These are phyloP conservation scores for Backusella macrospora DNA, from an alignment of 192 early-diverging fungal genomes.

Conservation along the genomic window DNA sequence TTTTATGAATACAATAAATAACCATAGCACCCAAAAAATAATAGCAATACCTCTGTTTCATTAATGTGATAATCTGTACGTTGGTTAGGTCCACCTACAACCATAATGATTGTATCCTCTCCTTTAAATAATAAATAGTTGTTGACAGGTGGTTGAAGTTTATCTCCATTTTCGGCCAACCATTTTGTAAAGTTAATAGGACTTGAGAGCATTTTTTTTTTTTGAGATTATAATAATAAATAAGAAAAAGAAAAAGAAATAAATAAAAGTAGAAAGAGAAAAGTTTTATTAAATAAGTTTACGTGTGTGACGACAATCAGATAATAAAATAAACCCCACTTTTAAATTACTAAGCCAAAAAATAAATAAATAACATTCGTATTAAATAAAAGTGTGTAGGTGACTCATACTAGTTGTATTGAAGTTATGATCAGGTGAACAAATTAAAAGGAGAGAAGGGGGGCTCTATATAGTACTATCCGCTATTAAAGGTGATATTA, in stretches of 20 bases:
- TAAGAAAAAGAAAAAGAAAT: not conserved
- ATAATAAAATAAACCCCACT: slow-evolving; percentile 1
- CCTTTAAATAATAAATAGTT: slow-evolving; percentile 88
- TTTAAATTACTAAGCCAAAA: not conserved
- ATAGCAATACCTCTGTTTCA: slow-evolving; percentile 77
- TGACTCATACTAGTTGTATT: not conserved
- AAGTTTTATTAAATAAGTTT: slow-evolving; percentile 8
- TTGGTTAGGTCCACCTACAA: slow-evolving; percentile 91
- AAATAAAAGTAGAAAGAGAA: not conserved
- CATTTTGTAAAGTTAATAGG: slow-evolving; percentile 93
- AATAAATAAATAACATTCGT: not conserved
- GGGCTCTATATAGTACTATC: not conserved
- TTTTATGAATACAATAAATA: not conserved
- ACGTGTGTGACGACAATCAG: not conserved
- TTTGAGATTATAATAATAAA: slow-evolving; percentile 5
- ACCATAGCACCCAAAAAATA: not conserved
- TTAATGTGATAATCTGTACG: slow-evolving; percentile 98
- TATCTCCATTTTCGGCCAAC: slow-evolving; percentile 80
- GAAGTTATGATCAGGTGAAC: not conserved
- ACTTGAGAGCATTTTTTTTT: not conserved
- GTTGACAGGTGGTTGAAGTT: slow-evolving; percentile 91
- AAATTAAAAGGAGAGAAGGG: not conserved
- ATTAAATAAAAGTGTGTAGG: not conserved
- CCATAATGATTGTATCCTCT: slow-evolving; percentile 89
- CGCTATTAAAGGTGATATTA: not conserved